Conservation (phyloP, 208 protist genomes). For the Leishmania major region DNA sequence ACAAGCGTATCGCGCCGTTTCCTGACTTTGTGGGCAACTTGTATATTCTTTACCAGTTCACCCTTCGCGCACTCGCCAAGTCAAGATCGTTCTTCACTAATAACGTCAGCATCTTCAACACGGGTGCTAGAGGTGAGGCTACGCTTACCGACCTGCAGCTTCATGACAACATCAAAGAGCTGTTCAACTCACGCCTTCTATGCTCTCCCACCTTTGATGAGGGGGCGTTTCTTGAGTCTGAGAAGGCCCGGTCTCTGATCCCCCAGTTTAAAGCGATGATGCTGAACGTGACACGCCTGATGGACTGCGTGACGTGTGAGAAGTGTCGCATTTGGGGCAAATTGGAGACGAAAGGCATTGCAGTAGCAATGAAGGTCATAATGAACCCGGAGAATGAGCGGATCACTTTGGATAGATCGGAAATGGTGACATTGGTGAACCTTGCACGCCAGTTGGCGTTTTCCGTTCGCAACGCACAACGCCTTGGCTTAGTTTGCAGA, state of each 20-base stretch:
- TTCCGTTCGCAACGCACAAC: slow-evolving; percentile 59
- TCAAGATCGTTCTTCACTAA: slow-evolving; percentile 52
- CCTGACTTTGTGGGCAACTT: slow-evolving; percentile 83
- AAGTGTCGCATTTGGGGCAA: slow-evolving; percentile 94
- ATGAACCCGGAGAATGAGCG: slow-evolving; percentile 35
- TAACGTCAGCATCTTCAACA: slow-evolving; percentile 64
- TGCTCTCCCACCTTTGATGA: slow-evolving; percentile 88
- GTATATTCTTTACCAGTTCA: slow-evolving; percentile 89
- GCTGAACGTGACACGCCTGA: slow-evolving; percentile 81
- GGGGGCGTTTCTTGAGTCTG: slow-evolving; percentile 66
- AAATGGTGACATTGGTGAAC: slow-evolving; percentile 87
- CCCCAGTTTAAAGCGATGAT: slow-evolving; percentile 81
- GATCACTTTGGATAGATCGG: slow-evolving; percentile 56
- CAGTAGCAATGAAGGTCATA: slow-evolving; percentile 84
- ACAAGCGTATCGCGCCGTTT: slow-evolving; percentile 48
- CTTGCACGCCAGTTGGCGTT: slow-evolving; percentile 78
- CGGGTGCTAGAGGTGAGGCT: slow-evolving; percentile 36
- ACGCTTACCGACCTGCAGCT: slow-evolving; percentile 59
- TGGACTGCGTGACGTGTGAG: slow-evolving; percentile 94
- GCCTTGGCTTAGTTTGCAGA: slow-evolving; percentile 23
- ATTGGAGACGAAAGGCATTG: slow-evolving; percentile 83
- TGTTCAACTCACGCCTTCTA: slow-evolving; percentile 66
- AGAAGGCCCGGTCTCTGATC: slow-evolving; percentile 49
- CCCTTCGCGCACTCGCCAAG: slow-evolving; percentile 82
- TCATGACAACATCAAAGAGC: slow-evolving; percentile 44